Percentiles rank a stretch among this genome's conserved stretches.
Conservation (phyloP, 805 yeast species). For the Metschnikowia koreensis region DNA sequence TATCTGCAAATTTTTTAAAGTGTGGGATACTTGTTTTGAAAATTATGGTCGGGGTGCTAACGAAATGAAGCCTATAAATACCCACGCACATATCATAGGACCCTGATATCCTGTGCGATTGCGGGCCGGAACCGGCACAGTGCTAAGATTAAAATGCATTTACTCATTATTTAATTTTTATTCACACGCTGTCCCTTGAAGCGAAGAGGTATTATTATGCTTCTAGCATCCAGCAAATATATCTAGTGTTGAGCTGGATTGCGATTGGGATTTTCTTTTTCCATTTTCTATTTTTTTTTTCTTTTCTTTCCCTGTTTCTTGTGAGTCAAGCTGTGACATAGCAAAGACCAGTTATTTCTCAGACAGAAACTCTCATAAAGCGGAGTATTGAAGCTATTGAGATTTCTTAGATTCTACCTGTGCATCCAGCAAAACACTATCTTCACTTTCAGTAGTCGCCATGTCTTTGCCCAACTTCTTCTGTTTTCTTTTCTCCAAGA, state of each 20-base stretch:
- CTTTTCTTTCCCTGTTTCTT: not conserved
- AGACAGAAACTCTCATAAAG: too few species aligned
- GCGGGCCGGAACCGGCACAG: slow-evolving; percentile 3
- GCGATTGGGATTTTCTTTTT: not conserved
- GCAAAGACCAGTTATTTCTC: too few species aligned
- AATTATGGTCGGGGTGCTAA: too few species aligned
- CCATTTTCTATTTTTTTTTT: not conserved
- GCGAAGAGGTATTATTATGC: not conserved
- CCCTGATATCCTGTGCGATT: not conserved
- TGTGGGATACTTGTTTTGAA: too few species aligned
- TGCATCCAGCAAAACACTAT: not conserved
- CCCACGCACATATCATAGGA: too few species aligned
- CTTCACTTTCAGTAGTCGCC: slow-evolving; percentile 1
- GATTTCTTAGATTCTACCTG: not conserved
- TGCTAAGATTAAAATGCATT: too few species aligned
- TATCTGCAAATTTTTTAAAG: too few species aligned
- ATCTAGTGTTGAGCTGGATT: not conserved
- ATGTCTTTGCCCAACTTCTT: slow-evolving; percentile 7
- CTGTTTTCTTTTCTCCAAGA: slow-evolving; percentile 29
- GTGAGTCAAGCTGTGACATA: not conserved
- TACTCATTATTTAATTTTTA: not conserved
- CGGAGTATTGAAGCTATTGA: not conserved
- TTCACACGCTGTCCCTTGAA: not conserved
- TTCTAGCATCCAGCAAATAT: not conserved
- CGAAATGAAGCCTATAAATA: too few species aligned